These are phyloP conservation scores for Cinchona pubescens DNA, from an alignment of 257 asterid genomes.

Conservation along the genomic window DNA sequence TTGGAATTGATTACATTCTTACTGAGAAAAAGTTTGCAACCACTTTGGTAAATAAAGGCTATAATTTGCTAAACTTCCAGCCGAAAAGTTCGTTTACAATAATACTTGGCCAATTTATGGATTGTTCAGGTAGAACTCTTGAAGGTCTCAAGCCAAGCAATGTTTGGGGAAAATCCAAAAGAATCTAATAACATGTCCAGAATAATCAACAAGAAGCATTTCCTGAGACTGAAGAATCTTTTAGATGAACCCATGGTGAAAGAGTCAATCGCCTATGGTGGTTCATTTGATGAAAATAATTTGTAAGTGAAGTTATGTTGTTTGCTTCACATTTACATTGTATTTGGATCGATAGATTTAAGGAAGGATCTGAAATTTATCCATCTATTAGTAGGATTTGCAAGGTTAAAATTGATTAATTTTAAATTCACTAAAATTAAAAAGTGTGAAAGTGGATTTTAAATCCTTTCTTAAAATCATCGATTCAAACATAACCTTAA, in stretches of 20 bases:
- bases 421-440: too few relatives aligned
- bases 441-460: too few relatives aligned
- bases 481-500: too few relatives aligned
- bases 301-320: constrained; percentile 37
- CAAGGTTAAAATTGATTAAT: too few relatives aligned
- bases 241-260: constrained; percentile 53
- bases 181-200: constrained; percentile 41
- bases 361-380: too few relatives aligned
- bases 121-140: constrained; percentile 50
- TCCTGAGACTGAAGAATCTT: constrained; percentile 42
- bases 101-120: background rate
- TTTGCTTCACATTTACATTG: too few relatives aligned
- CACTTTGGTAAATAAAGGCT: constrained; percentile 41
- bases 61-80: too few relatives aligned
- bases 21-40: constrained; percentile 49
- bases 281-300: constrained; percentile 52
- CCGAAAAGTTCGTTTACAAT: too few relatives aligned
- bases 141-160: constrained; percentile 30
- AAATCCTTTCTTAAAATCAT: too few relatives aligned
- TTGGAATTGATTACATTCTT: constrained; percentile 66
- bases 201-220: constrained; percentile 52
- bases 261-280: constrained; percentile 56
- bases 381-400: too few relatives aligned
- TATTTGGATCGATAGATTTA: too few relatives aligned
- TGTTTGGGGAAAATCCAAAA: constrained; percentile 60